Evolutionary conservation across 2,329 filamentous ascomycete genomes (phyloP), one percentile per base, ranked within the genome.

Genomic region (Coniella vitis): DNA sequence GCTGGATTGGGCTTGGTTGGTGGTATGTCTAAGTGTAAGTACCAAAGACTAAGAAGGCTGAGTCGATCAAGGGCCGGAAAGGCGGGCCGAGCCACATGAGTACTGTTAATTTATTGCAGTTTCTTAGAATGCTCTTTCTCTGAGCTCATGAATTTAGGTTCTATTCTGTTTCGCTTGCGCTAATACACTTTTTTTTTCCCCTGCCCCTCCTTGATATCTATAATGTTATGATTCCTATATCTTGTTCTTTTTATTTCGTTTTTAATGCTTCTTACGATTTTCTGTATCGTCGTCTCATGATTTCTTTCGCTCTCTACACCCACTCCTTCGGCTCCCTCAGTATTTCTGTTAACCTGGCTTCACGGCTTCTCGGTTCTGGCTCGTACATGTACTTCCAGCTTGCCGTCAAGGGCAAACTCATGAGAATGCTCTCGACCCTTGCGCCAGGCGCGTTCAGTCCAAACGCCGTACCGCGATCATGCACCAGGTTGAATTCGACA

Each of bases 401-500:
- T 20, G 93, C 93, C 13, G 91, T 97, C 56, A 95, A 73, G 5
- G 93, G 93, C 64, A 98, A 71, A 68, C 89, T 96, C 90, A 98
- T 97, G 57, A 98, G 70, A 51, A 98, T 98, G 66, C 90, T 96
- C 75, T 98, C 93, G 3, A 98, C 83, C 54, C 93, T 79, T 5
- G 90, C 86, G 37, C 89, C 89, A 0, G 93, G 93, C 0, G 91
- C 95, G 62, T 93, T 93, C 55, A 98, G 72, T 1, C 93, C 93
- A 66, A 98, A 98, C 7, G 87, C 84, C 2, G 93, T 98, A 3
- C 93, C 93, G 21, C 93, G 81, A 70, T 98, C 93, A 69, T 98
- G 90, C 48, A 98, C 89, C 34, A 98, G 77, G 69, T 98, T 98
- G 69, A 98, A 98, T 69, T 98, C 93, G 55, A 98, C 93, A 65